These are phyloP conservation scores for Cornus controversa DNA, from an alignment of 148 eudicot genomes.

Conservation along the genomic window DNA sequence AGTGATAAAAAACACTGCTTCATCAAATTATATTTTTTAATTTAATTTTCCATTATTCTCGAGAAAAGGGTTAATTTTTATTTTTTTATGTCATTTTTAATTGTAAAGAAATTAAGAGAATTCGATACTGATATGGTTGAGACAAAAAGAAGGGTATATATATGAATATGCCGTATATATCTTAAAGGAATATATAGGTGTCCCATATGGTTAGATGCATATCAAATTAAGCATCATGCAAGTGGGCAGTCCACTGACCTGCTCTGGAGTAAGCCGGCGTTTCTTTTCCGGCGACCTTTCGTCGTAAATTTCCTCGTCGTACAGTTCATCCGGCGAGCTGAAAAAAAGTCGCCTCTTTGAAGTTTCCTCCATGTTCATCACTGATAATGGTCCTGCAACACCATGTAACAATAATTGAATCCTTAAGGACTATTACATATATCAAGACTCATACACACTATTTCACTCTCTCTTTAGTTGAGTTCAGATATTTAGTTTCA, in stretches of 20 bases:
- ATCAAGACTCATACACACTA: not conserved
- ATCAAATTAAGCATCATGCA: not conserved
- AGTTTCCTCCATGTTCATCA: slow-evolving; percentile 56
- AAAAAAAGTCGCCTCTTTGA: slow-evolving; percentile 55
- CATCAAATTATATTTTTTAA: not conserved
- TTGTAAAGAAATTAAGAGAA: not conserved
- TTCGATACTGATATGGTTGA: slow-evolving; percentile 8
- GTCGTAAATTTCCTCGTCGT: slow-evolving; percentile 69
- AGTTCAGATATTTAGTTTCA: not conserved
- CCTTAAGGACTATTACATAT: not conserved
- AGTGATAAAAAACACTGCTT: too few species aligned
- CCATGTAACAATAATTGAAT: not conserved
- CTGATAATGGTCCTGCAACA: slow-evolving; percentile 47
- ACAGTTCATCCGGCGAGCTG: slow-evolving; percentile 55
- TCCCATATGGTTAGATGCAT: not conserved
- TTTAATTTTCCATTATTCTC: too few species aligned
- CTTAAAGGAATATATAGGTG: not conserved
- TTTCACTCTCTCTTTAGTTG: not conserved
- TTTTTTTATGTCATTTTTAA: too few species aligned
- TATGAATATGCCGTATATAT: not conserved
- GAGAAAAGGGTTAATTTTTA: too few species aligned
- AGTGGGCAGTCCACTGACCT: slow-evolving; percentile 30
- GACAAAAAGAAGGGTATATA: not conserved
- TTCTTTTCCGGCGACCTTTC: slow-evolving; percentile 75
- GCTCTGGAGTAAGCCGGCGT: slow-evolving; percentile 72